A percentile compares a stretch with the other conserved stretches of the same genome.
phyloP scores from a whole-genome alignment of 1,139 yeast species.

The Kurtzmaniella quercitrusa region DNA sequence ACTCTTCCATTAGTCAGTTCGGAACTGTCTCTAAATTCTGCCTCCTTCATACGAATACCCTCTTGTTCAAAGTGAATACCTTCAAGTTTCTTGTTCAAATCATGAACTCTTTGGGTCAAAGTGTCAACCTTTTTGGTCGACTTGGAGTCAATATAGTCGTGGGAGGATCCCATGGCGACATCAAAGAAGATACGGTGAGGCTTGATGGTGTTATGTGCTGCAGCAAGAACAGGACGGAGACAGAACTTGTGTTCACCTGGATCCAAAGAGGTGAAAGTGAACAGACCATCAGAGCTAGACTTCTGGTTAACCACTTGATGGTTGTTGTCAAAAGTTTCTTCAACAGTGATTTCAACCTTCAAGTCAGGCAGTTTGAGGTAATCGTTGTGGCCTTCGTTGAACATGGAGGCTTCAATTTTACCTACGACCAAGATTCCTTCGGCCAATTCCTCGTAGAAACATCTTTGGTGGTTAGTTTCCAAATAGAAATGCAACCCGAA shows the following conservation, averaged over 20 bases:
- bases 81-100: constrained; percentile 39
- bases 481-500: constrained; percentile 43
- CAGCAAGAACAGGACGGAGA: constrained; percentile 40
- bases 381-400: constrained; percentile 24
- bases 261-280: constrained; percentile 41
- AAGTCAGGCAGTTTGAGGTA: constrained; percentile 30
- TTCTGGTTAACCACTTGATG: constrained; percentile 41
- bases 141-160: constrained; percentile 47
- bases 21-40: constrained; percentile 44
- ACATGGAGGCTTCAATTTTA: constrained; percentile 41
- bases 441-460: constrained; percentile 45
- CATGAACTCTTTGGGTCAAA: constrained; percentile 36
- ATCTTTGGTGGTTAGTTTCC: constrained; percentile 42
- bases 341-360: constrained; percentile 39
- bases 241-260: constrained; percentile 49
- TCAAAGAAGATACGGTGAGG: constrained; percentile 44
- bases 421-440: constrained; percentile 43
- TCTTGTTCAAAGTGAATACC: constrained; percentile 47
- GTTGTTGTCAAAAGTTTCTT: constrained; percentile 47
- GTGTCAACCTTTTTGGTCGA: constrained; percentile 41
- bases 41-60: constrained; percentile 45
- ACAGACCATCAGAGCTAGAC: constrained; percentile 37
- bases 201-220: constrained; percentile 28
- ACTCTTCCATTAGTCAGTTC: constrained; percentile 46
- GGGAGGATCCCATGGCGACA: constrained; percentile 44